Evolutionary conservation across 768 basidiomycete species (phyloP), one percentile per base, ranked within the genome.

Genomic region (Tulasnella sp.): DNA sequence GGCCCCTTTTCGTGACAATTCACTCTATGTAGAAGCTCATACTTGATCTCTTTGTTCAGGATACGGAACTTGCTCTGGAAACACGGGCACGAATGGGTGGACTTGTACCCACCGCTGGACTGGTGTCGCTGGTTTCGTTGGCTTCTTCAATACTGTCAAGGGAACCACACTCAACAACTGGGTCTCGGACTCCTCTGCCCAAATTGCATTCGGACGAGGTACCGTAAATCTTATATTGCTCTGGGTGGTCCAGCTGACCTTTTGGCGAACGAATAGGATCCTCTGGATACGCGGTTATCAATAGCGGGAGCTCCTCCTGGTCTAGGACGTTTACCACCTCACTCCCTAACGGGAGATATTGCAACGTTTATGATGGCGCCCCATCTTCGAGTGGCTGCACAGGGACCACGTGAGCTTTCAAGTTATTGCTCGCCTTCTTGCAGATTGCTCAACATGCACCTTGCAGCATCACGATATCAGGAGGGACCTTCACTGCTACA

Each of bases 391-490:
- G 58, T 14, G 40, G 34, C 36, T 80, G 80, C 71, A 79, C 77
- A 31, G 80, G 77, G 16, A 40, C 71, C 24, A 46, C 68, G 80
- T 80, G 68, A 58, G 80, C 58, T 12, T 27, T 19, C 39, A 16
- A 34, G 14, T 42, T 40, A n/a, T 14, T 44, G n/a, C 19, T 46
- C 3, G 2, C 34, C 12, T 21, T 27, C 38, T 6, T 16, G 39
- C 16, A 24, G 34, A 36, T n/a, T 77, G 16, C 36, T 62, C 18
- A 77, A 77, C 46, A 39, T 27, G 19, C 21, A n/a, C 19, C 38
- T 36, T n/a, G 19, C 36, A 91, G 90, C 0, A 84, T 89, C 81
- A 87, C 86, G 0, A 89, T 92, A 19, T 87, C 87, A 1, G 76
- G 76, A 14, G 86, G 91, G 0, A 81, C 80, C 6, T 89, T 92